Evolutionary conservation across 1,284 basidiomycete genomes (phyloP).

Genomic region (Austroboletus niveus): DNA sequence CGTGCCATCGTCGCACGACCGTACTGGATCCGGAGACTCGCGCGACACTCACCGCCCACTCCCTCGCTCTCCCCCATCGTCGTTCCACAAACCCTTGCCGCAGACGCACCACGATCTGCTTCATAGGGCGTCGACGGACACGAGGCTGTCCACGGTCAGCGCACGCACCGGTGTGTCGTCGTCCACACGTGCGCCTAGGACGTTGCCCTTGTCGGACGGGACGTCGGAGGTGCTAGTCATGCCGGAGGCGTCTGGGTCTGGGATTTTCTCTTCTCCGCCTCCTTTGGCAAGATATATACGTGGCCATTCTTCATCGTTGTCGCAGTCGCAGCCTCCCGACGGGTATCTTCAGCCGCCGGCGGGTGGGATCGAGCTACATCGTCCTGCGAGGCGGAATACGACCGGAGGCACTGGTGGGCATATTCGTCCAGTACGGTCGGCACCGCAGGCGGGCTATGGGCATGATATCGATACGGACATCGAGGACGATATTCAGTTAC

Average conservation of each 20-base stretch:
- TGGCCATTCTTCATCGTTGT: conserved; percentile 19
- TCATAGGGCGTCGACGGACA: conserved; percentile 49
- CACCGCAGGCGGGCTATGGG: conserved; percentile 21
- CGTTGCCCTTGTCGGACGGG: conserved; percentile 13
- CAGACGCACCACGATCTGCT: conserved; percentile 14
- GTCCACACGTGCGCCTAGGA: conserved; percentile 19
- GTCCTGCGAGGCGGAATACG: conserved; percentile 55
- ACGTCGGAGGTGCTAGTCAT: conserved; percentile 8
- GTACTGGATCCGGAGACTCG: conserved; percentile 28
- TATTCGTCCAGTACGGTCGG: conserved; percentile 21
- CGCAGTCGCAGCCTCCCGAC: conserved; percentile 39
- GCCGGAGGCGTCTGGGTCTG: conserved; percentile 6
- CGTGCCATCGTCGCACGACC: conserved; percentile 16
- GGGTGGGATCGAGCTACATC: conserved; percentile 21
- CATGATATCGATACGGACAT: conserved; percentile 37
- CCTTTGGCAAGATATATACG: conserved; percentile 15
- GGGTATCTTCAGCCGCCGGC: conserved; percentile 52
- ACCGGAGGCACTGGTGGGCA: conserved; percentile 37
- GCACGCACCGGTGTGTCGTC: conserved; percentile 29
- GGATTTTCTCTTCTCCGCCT: conserved; percentile 11
- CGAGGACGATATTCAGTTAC: conserved; percentile 69
- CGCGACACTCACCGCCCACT: conserved; percentile 21
- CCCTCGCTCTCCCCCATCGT: conserved; percentile 27
- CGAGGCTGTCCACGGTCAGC: conserved; percentile 36
- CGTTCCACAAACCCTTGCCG: conserved; percentile 10